phyloP scores from a whole-genome alignment of 2,329 filamentous ascomycete species.

The Diplodia intermedia region DNA sequence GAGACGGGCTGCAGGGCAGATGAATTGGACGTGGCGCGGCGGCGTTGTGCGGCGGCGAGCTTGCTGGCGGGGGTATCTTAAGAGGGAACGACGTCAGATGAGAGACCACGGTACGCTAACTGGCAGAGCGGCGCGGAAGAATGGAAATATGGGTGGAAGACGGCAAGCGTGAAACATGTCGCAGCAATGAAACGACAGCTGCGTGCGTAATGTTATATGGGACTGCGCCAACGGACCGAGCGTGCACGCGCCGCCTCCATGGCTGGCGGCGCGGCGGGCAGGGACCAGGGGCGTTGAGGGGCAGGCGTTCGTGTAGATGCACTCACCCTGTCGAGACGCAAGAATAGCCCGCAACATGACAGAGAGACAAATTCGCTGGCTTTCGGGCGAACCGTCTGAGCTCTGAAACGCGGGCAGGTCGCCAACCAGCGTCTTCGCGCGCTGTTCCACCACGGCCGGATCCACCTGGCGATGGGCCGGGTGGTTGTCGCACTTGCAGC shows the following conservation, averaged over 20 bases:
- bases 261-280: constrained; percentile 11
- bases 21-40: constrained; percentile 55
- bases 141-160: constrained; percentile 27
- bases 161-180: constrained; percentile 31
- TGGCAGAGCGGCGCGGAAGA: constrained; percentile 15
- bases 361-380: constrained; percentile 76
- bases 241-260: constrained; percentile 25
- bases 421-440: constrained; percentile 68
- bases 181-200: constrained; percentile 31
- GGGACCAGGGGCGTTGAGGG: constrained; percentile 17
- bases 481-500: constrained; percentile 86
- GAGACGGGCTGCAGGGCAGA: constrained; percentile 52
- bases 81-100: constrained; percentile 27
- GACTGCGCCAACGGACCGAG: constrained; percentile 29
- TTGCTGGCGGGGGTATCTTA: constrained; percentile 34
- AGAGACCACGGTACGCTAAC: constrained; percentile 12
- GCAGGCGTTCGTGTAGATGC: neutral
- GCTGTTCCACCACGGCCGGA: constrained; percentile 68
- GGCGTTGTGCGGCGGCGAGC: constrained; percentile 47
- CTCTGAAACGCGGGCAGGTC: constrained; percentile 74
- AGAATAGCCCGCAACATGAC: constrained; percentile 77
- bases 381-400: constrained; percentile 72
- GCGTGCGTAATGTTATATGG: constrained; percentile 32
- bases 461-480: constrained; percentile 74
- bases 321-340: constrained; percentile 71